A percentile compares a stretch with the other conserved stretches of the same genome.
Evolutionary conservation across 2,329 filamentous ascomycete species (phyloP).

Genomic region (Alternaria sp.): DNA sequence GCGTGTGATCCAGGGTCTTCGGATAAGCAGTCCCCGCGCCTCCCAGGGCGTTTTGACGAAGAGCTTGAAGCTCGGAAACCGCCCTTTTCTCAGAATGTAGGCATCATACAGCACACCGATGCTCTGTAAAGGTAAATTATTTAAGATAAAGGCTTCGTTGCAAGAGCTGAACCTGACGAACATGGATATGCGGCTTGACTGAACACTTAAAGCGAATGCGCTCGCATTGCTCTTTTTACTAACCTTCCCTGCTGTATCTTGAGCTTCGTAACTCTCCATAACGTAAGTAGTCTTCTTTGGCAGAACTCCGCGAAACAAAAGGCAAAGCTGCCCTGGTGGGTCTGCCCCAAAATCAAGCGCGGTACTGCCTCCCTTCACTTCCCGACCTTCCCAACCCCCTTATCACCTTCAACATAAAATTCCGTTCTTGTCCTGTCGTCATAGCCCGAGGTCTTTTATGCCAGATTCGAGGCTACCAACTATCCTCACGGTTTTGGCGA

Average conservation of each 20-base stretch:
- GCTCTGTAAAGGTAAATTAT: background rate
- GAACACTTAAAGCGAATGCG: background rate
- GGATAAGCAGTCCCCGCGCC: background rate
- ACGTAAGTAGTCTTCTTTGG: background rate
- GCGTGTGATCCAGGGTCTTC: background rate
- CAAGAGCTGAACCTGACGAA: background rate
- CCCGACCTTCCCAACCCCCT: background rate
- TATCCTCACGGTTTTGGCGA: slow-evolving; percentile 15
- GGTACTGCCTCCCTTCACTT: background rate
- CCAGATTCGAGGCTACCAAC: slow-evolving; percentile 9
- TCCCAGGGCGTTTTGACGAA: background rate
- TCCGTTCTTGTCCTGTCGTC: background rate
- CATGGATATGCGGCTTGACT: background rate
- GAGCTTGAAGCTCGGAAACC: background rate
- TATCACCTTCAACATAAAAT: background rate
- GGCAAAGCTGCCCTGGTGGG: background rate
- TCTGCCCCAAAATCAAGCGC: background rate
- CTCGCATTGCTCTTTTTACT: background rate
- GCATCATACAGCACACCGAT: background rate
- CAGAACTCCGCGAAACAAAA: background rate
- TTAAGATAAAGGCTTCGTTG: background rate
- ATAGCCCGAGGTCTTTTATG: slow-evolving; percentile 2
- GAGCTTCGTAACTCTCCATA: background rate
- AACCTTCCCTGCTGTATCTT: background rate
- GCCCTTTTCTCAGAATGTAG: background rate